phyloP scores from a whole-genome alignment of 441 rosid species.

The Adansonia rubrostipa region DNA sequence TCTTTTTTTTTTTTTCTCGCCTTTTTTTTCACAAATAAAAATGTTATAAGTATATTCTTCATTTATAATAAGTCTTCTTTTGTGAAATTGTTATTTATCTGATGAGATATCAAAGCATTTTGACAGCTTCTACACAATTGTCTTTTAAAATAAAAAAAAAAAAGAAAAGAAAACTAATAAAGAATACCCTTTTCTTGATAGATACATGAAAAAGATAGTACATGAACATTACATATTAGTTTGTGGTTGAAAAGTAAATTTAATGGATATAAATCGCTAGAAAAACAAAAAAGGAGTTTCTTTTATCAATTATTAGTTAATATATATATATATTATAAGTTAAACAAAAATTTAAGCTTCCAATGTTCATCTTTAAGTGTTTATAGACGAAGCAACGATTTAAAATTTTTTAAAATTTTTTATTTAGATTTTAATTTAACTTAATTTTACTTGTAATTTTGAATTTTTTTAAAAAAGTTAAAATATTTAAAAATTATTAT shows the following conservation, averaged over 20 bases:
- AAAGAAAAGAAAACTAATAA: neutral
- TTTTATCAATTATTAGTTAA: neutral
- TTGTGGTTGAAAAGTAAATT: neutral
- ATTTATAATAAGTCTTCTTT: neutral
- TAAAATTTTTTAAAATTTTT: too few species aligned
- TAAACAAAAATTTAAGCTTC: neutral
- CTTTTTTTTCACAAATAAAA: too few species aligned
- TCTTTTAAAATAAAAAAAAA: neutral
- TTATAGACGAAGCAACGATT: too few species aligned
- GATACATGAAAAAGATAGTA: neutral
- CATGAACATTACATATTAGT: neutral
- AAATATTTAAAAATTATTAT: too few species aligned
- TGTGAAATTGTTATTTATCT: neutral
- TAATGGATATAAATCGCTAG: neutral
- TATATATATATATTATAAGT: too few species aligned
- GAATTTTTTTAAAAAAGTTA: too few species aligned
- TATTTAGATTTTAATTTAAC: too few species aligned
- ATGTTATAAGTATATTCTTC: neutral
- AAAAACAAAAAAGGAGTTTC: neutral
- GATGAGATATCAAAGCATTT: neutral
- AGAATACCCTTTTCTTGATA: neutral
- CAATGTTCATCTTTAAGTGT: too few species aligned
- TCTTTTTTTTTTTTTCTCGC: too few species aligned
- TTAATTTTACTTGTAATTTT: too few species aligned
- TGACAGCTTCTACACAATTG: neutral